Base-by-base conservation (phyloP, 2,329 filamentous ascomycete species). In the Zymoseptoria brevis region DNA sequence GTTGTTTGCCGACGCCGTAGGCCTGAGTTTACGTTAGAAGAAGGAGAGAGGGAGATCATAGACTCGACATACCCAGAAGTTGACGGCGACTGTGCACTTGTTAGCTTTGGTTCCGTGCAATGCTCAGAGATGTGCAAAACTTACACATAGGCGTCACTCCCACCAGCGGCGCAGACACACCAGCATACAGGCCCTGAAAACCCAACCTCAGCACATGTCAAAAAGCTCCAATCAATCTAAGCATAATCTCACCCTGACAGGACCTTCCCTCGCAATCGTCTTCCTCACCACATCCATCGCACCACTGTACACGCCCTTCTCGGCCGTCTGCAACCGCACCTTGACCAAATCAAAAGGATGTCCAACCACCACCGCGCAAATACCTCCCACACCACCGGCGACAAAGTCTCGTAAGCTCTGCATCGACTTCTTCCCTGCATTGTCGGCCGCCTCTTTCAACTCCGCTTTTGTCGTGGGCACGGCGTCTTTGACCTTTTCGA, bases 121-220 rank as follows among this genome's bases (percentile, higher is more conserved):
- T 51, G 7, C 19, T 49, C 7, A 50, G 55, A 9, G 45, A 13
- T n/a, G n/a, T 16, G 3, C 26, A 29, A 29, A 19, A 84, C 92
- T 77, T 83, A 96, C 92, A 99, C 94, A 99, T 99, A 57, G 94
- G 94, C 62, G 94, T 99, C 16, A 99, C 94, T 57, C 94, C 94
- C 8, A 96, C 89, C 63, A 99, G 79, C 51, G 94, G 94, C 69
- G 94, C 94, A 67, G 89, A 94, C 52, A 99, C 93, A 74, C 94
- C 94, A n/a, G 94, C 94, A 75, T 99, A 99, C 62, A 99, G 75
- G 8, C 94, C 94, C 75, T 89, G 77, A 7, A 11, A 57, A 21
- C 21, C 13, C 16, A n/a, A 53, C 55, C 30, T 53, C 50, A 16
- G 41, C 45, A 41, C 19, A 49, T 19, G 19, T 50, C 50, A n/a